phyloP scores from a whole-genome alignment of 441 rosid genomes.

The Brassica balearica region DNA sequence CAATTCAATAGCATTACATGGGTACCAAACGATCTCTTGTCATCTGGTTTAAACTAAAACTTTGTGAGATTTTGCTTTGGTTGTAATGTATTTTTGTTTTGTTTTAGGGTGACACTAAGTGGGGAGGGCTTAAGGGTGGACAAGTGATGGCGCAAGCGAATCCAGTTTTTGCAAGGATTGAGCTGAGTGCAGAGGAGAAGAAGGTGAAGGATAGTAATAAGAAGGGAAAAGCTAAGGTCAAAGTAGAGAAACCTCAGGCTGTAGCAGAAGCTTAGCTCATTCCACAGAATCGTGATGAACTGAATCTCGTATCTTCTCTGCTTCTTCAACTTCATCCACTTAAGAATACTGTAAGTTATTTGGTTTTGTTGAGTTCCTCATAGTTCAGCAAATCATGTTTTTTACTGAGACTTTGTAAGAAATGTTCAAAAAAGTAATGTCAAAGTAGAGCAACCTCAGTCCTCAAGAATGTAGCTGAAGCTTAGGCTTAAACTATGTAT shows the following conservation, averaged over 20 bases:
- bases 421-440: background rate
- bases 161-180: slow-evolving; percentile 83
- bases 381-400: slow-evolving; percentile 6
- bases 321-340: background rate
- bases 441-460: background rate
- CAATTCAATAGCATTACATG: slow-evolving; percentile 59
- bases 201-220: slow-evolving; percentile 46
- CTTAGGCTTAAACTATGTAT: background rate
- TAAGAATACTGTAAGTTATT: background rate
- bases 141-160: slow-evolving; percentile 85
- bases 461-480: background rate
- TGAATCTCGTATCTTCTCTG: background rate
- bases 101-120: slow-evolving; percentile 63
- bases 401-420: background rate
- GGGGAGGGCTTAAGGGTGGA: slow-evolving; percentile 91
- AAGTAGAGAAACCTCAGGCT: slow-evolving; percentile 51
- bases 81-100: background rate
- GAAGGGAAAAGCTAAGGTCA: slow-evolving; percentile 51
- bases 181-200: slow-evolving; percentile 51
- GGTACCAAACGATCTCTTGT: slow-evolving; percentile 45
- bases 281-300: background rate
- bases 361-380: background rate
- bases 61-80: background rate
- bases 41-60: background rate
- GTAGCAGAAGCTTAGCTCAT: slow-evolving; percentile 59